Base-by-base conservation (phyloP, 495 filamentous ascomycete species). In the Tuber borchii region DNA sequence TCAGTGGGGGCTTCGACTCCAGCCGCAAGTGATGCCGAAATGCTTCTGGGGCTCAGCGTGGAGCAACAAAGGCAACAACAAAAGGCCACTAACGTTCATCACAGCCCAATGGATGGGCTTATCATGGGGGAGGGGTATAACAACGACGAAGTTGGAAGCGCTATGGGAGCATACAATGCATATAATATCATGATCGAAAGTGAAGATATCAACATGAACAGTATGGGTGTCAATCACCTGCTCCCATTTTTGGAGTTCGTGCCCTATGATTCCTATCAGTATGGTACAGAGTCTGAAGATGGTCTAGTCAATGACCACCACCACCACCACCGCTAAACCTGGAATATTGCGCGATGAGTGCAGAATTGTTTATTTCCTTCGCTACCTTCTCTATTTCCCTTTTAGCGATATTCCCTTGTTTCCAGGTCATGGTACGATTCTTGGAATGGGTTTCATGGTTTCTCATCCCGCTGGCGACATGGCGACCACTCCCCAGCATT, bases 151-250 rank as follows among this genome's bases (percentile, higher is more conserved):
- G 20, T 31, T 56, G 71, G 71, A 26, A 45, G 43, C 22, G 17
- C 70, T 70, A 61, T 65, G 16, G 69, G 44, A 70, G 78, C 73
- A 56, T 45, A 43, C 22, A 73, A 79, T 73, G 78, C 73, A 40
- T 79, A 75, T 74, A 74, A 70, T 20, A 77, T 77, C 37, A 80
- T 80, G 78, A 73, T 77, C 31, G 77, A 79, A 74, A 80, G 78
- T 40, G 78, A 80, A 34, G 77, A 80, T 34, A 71, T 80, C 26
- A 74, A 80, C 71, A 77, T 80, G 77, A 72, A 77, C 20, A 77
- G 56, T 19, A 26, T 71, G 40, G 70, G 70, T 10, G 56, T 79
- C 48, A 42, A 31, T 46, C 78, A 77, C 65, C 70, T 56, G 45
- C 20, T 79, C 40, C 56, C 76, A 72, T 78, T 70, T 22, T 70